These are phyloP conservation scores for Schizothecium vesticola DNA, from an alignment of 495 filamentous ascomycete species.

Conservation along the genomic window DNA sequence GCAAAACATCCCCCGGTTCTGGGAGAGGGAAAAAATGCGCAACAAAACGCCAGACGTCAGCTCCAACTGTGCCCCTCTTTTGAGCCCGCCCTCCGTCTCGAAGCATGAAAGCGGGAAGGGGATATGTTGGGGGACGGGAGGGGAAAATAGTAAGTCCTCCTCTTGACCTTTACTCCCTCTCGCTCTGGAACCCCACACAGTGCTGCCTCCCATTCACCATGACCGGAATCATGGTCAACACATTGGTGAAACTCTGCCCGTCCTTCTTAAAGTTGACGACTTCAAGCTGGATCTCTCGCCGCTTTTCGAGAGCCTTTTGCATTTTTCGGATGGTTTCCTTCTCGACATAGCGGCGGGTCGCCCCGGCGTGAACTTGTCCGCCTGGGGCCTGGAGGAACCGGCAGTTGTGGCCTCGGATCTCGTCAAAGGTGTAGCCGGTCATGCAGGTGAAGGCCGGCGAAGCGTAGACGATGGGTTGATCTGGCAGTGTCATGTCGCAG, in stretches of 20 bases:
- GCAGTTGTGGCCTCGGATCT: slow-evolving; percentile 46
- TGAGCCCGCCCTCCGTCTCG: not conserved
- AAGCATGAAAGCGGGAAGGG: not conserved
- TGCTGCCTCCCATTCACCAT: slow-evolving; percentile 21
- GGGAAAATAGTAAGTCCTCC: not conserved
- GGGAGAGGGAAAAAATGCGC: not conserved
- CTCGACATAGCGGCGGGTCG: slow-evolving; percentile 31
- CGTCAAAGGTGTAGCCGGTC: slow-evolving; percentile 39
- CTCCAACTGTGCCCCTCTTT: not conserved
- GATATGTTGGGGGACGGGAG: not conserved
- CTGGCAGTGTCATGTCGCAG: slow-evolving; percentile 40
- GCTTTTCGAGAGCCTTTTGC: slow-evolving; percentile 33
- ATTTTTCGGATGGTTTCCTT: slow-evolving; percentile 34
- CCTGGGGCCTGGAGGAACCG: slow-evolving; percentile 49
- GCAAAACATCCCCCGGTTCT: not conserved
- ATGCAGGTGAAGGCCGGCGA: slow-evolving; percentile 39
- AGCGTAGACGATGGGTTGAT: slow-evolving; percentile 47
- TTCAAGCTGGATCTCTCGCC: slow-evolving; percentile 38
- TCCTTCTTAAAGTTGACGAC: slow-evolving; percentile 48
- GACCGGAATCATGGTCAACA: slow-evolving; percentile 47
- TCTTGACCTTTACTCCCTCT: slow-evolving; percentile 11
- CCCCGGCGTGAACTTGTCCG: slow-evolving; percentile 25
- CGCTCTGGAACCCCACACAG: slow-evolving; percentile 42
- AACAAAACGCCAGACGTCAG: not conserved
- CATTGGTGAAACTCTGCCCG: slow-evolving; percentile 41